A percentile compares a stretch with the other conserved stretches of the same genome.
phyloP scores from a whole-genome alignment of 202 grass and related monocot genomes.

The Cymbopogon flexuosus region DNA sequence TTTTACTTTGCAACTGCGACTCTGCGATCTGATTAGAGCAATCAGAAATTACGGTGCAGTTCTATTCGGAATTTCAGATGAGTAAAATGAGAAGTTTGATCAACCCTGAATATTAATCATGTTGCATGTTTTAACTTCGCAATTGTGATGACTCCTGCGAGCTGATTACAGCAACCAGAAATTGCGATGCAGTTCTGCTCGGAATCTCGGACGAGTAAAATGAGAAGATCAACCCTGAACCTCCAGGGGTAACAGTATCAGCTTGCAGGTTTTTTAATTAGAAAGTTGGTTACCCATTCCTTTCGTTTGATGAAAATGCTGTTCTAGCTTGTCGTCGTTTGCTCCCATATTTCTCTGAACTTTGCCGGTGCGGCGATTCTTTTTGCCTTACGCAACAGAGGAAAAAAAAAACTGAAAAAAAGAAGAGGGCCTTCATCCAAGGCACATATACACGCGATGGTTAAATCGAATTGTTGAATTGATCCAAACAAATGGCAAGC shows the following conservation, averaged over 20 bases:
- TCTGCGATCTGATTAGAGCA: neutral
- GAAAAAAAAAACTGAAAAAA: neutral
- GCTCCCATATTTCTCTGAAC: neutral
- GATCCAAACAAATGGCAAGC: slow-evolving; percentile 39
- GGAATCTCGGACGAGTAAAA: too few relatives aligned
- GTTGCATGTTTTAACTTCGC: too few relatives aligned
- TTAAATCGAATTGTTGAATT: slow-evolving; percentile 32
- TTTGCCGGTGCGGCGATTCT: neutral
- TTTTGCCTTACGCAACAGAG: neutral
- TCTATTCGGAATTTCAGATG: neutral
- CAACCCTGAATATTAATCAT: too few relatives aligned
- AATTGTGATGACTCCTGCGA: too few relatives aligned
- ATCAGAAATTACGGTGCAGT: neutral
- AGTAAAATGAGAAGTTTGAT: neutral
- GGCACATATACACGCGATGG: neutral
- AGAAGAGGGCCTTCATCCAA: neutral
- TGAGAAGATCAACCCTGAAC: neutral
- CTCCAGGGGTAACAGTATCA: neutral
- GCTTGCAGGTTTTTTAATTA: neutral
- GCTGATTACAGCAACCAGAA: too few relatives aligned
- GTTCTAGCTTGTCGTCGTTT: neutral
- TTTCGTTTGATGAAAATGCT: neutral
- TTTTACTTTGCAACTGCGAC: neutral
- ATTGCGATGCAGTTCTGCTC: too few relatives aligned
- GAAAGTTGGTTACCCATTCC: neutral